Conservation (phyloP, 179 eudicot species). For the Silene vulgaris region DNA sequence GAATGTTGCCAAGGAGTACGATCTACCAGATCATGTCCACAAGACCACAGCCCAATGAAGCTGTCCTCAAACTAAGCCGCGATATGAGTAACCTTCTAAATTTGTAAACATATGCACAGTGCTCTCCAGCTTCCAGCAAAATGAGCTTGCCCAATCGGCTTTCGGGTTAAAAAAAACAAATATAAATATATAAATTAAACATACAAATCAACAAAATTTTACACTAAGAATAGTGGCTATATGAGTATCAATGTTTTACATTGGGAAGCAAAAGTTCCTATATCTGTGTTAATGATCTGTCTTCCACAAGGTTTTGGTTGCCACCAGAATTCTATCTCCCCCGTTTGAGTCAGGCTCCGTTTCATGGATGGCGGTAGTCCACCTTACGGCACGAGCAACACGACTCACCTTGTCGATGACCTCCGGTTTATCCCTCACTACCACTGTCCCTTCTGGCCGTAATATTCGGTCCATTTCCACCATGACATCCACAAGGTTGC, state of each 20-base stretch:
- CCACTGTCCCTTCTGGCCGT: slow-evolving; percentile 80
- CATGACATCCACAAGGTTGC: slow-evolving; percentile 76
- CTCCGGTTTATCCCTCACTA: slow-evolving; percentile 74
- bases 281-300: slow-evolving; percentile 32
- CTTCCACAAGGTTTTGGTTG: slow-evolving; percentile 62
- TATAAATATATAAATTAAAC: not conserved
- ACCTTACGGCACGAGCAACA: slow-evolving; percentile 59
- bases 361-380: slow-evolving; percentile 56
- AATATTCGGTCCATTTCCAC: slow-evolving; percentile 82
- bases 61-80: no score
- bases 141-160: no score
- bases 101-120: no score
- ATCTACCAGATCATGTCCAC: no score
- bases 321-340: slow-evolving; percentile 65
- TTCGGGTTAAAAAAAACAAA: not conserved
- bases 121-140: no score
- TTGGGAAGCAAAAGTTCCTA: not conserved
- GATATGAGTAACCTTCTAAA: no score
- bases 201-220: slow-evolving; percentile 4
- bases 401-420: slow-evolving; percentile 56
- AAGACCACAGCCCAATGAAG: no score
- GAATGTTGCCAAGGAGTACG: no score
- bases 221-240: slow-evolving; percentile 11
- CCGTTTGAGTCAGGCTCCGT: slow-evolving; percentile 69
- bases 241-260: slow-evolving; percentile 14